These are phyloP conservation scores for Sclerotinia borealis DNA, from an alignment of 2,329 filamentous ascomycete genomes.

Conservation along the genomic window DNA sequence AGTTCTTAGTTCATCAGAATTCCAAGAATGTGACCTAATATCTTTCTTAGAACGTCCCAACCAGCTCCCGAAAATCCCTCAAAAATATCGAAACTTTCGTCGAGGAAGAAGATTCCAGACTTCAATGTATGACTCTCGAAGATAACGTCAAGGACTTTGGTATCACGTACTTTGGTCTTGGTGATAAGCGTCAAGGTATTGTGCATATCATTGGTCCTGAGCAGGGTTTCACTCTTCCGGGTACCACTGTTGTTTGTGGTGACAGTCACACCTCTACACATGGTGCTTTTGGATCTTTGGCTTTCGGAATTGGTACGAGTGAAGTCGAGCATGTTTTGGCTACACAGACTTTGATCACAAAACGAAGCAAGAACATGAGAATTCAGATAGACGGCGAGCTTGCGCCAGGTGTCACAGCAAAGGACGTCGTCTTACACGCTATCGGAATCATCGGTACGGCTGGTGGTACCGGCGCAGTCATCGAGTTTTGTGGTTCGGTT, in stretches of 20 bases:
- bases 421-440: constrained; percentile 88
- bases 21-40: constrained; percentile 18
- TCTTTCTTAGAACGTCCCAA: constrained; percentile 75
- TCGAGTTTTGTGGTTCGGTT: constrained; percentile 94
- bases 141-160: constrained; percentile 96
- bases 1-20: background rate
- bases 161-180: constrained; percentile 93
- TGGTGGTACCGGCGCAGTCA: constrained; percentile 88
- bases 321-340: constrained; percentile 98
- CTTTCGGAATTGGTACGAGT: constrained; percentile 95
- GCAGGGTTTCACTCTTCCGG: constrained; percentile 96
- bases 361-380: constrained; percentile 97
- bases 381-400: constrained; percentile 91
- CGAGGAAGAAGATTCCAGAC: constrained; percentile 77
- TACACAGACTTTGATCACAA: constrained; percentile 90
- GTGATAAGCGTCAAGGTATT: constrained; percentile 94
- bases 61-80: constrained; percentile 80
- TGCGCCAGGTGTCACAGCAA: constrained; percentile 85
- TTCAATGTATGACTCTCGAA: constrained; percentile 93
- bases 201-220: constrained; percentile 98
- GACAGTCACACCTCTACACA: constrained; percentile 98
- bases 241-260: constrained; percentile 93
- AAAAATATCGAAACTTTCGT: constrained; percentile 89
- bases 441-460: constrained; percentile 94
- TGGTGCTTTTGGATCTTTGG: constrained; percentile 89